Evolutionary conservation across 2,329 filamentous ascomycete genomes (phyloP), one percentile per base, ranked within the genome.

Genomic region (Aspergillus sp.): DNA sequence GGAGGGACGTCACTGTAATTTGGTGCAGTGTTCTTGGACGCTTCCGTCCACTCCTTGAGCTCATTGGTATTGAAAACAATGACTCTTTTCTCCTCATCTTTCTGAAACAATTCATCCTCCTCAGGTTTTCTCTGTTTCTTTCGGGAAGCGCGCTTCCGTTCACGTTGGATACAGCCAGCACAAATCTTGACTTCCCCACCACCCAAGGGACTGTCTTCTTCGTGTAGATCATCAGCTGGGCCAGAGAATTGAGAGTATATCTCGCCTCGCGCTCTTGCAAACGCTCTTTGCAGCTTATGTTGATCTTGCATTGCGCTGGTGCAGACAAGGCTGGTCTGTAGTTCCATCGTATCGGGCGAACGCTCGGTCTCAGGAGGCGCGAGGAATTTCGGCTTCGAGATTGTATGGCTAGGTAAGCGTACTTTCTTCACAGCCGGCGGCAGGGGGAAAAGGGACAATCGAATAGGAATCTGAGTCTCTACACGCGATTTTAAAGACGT

Each of bases 161-260:
- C 93, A 53, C 93, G 80, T 47, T 84, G 84, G 59, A 96, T 93
- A 68, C 93, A 98, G n/a, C 88, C 88, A 28, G 75, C 69, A 68
- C 93, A 98, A 51, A 97, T 97, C 56, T 84, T 82, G 12, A 98
- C 88, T 57, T 95, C 88, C n/a, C 88, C 93, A 39, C 93, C 93
- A 57, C 94, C 90, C 46, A 88, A 76, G 1, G 89, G 85, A 46
- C 83, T 86, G 45, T 82, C 80, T 28, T 82, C 80, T 42, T 86
- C 83, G 19, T 82, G 79, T 29, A 78, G 75, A 9, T 75, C 72
- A 41, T 76, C 74, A 43, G 71, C 67, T 10, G 61, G 40, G 54
- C 19, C 19, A 19, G 61, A 54, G 45, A 57, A 56, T 68, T 71
- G 61, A 60, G 70, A 59, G 36, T 63, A 62, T 32, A 66, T 64